These are phyloP conservation scores for Erucastrum elatum DNA, from an alignment of 345 rosid genomes.

Conservation along the genomic window DNA sequence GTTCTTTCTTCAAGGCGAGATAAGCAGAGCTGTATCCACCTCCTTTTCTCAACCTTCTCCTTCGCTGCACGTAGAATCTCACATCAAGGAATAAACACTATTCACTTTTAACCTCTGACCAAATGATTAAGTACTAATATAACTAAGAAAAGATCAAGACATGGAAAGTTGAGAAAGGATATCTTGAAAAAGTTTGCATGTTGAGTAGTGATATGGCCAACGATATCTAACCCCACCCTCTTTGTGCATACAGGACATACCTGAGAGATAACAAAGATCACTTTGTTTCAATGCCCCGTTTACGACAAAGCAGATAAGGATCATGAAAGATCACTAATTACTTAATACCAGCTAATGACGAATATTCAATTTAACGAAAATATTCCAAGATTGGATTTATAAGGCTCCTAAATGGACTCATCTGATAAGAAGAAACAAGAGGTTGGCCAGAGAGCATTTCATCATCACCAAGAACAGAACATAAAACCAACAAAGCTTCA, in stretches of 20 bases:
- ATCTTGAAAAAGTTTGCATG: conserved; percentile 73
- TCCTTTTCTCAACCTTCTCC: conserved; percentile 63
- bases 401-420: conserved; percentile 35
- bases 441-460: conserved; percentile 23
- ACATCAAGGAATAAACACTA: conserved; percentile 55
- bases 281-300: neutral
- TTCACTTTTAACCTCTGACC: too few species aligned
- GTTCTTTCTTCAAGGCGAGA: conserved; percentile 64
- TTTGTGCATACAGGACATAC: conserved; percentile 75
- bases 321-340: conserved; percentile 33
- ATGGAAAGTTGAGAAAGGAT: conserved; percentile 47
- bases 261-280: conserved; percentile 39
- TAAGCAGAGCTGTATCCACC: conserved; percentile 52
- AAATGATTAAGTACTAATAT: too few species aligned
- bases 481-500: conserved; percentile 15
- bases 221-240: conserved; percentile 69
- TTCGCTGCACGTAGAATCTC: conserved; percentile 61
- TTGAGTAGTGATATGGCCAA: conserved; percentile 70
- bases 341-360: conserved; percentile 22
- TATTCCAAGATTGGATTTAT: conserved; percentile 34
- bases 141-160: neutral
- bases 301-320: neutral
- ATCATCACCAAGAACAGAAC: conserved; percentile 11
- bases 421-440: conserved; percentile 37
- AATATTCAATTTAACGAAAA: conserved; percentile 18